Evolutionary conservation across 225 moss, liverwort and hornwort genomes (phyloP).

Genomic region (Polytrichum commune): DNA sequence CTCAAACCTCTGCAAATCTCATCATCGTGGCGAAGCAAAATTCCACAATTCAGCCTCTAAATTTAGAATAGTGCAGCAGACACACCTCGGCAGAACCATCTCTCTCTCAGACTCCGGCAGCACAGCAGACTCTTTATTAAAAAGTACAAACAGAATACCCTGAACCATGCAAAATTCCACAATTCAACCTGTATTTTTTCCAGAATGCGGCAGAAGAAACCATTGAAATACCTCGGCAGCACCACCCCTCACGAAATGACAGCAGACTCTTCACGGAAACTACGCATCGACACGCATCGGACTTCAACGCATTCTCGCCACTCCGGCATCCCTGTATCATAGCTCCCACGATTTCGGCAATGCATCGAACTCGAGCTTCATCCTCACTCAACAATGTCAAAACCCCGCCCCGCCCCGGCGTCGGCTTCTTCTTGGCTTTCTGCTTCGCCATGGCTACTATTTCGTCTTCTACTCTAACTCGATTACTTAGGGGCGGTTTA

Average conservation of each 20-base stretch:
- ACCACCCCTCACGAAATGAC: slow-evolving; percentile 10
- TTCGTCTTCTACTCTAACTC: too few relatives aligned
- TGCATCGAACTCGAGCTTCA: slow-evolving; percentile 97
- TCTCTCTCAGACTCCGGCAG: slow-evolving; percentile 88
- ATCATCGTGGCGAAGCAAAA: too few relatives aligned
- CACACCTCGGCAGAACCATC: slow-evolving; percentile 71
- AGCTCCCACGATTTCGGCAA: slow-evolving; percentile 86
- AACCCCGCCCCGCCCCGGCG: slow-evolving; percentile 74
- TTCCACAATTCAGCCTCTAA: too few relatives aligned
- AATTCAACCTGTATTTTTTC: too few relatives aligned
- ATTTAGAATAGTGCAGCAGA: too few relatives aligned
- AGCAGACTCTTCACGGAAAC: too few relatives aligned
- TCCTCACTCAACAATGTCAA: slow-evolving; percentile 71
- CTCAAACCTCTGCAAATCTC: too few relatives aligned
- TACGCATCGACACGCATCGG: slow-evolving; percentile 79
- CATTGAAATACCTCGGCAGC: too few relatives aligned
- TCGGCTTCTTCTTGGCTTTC: slow-evolving; percentile 73
- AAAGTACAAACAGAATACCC: too few relatives aligned
- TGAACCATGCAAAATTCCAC: too few relatives aligned
- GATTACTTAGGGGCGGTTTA: too few relatives aligned
- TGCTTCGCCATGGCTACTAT: slow-evolving; percentile 8
- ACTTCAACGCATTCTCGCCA: slow-evolving; percentile 79
- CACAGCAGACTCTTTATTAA: slow-evolving; percentile 33
- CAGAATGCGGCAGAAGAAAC: too few relatives aligned
- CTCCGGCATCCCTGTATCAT: slow-evolving; percentile 91